Conservation (phyloP, 2,329 filamentous ascomycete species). For the Trichoderma koningii region DNA sequence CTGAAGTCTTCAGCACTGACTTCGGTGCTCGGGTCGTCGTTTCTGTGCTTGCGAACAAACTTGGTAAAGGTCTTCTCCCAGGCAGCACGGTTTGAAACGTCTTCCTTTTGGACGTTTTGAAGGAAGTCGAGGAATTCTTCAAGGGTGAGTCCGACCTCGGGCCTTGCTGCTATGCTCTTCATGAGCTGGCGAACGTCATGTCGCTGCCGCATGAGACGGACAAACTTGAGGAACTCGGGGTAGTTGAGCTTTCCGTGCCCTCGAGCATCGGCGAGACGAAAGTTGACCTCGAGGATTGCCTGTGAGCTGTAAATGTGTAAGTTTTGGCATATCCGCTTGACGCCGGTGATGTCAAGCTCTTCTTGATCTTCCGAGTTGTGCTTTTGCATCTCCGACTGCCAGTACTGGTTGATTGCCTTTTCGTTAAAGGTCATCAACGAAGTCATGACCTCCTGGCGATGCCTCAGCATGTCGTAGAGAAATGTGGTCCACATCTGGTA, state of each 20-base stretch:
- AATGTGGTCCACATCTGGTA: conserved; percentile 82
- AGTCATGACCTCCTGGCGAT: conserved; percentile 87
- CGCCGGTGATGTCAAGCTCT: conserved; percentile 73
- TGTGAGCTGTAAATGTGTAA: conserved; percentile 89
- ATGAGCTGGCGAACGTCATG: conserved; percentile 79
- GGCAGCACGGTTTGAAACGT: conserved; percentile 63
- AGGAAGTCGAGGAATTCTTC: conserved; percentile 78
- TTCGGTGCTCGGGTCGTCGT: conserved; percentile 50
- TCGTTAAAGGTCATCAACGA: conserved; percentile 85
- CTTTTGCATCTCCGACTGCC: conserved; percentile 80
- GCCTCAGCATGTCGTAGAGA: conserved; percentile 79
- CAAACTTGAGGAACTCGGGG: conserved; percentile 78
- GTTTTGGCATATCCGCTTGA: conserved; percentile 82
- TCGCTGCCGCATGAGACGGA: conserved; percentile 78
- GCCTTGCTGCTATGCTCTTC: conserved; percentile 58
- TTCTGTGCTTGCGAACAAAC: conserved; percentile 62
- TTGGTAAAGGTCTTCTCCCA: conserved; percentile 76
- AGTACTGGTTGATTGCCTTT: conserved; percentile 78
- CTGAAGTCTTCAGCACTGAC: conserved; percentile 48
- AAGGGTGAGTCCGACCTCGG: conserved; percentile 66
- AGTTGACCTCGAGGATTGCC: conserved; percentile 71
- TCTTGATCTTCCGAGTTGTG: conserved; percentile 63
- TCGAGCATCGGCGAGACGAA: conserved; percentile 69
- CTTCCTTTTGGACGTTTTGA: conserved; percentile 70
- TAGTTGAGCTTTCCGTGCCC: conserved; percentile 71